Conservation (phyloP, 208 protist genomes). For the Crithidia sp. region DNA sequence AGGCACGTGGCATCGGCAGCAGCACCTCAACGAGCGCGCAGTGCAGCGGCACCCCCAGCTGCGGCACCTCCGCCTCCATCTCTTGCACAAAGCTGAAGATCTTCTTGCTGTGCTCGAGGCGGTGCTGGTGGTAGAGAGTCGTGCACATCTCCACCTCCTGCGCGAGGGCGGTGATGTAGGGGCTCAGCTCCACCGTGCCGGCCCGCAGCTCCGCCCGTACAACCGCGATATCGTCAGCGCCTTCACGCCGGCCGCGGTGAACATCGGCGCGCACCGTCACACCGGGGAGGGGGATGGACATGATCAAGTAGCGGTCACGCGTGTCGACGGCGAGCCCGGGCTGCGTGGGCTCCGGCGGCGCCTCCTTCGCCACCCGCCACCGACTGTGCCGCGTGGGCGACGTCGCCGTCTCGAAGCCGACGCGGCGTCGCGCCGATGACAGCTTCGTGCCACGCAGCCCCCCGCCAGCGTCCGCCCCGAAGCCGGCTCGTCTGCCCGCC, state of each 20-base stretch:
- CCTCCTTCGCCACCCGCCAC: not conserved
- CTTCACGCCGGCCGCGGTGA: conserved; percentile 11
- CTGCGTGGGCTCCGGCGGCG: not conserved
- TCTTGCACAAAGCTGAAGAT: conserved; percentile 43
- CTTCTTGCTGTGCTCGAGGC: conserved; percentile 25
- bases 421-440: conserved; percentile 20
- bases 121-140: conserved; percentile 28
- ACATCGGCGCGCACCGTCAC: conserved; percentile 41
- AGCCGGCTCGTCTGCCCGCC: not conserved
- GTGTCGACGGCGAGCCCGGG: conserved; percentile 30
- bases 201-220: conserved; percentile 69
- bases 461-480: not conserved
- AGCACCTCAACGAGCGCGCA: conserved; percentile 65
- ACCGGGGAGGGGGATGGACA: conserved; percentile 66
- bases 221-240: conserved; percentile 42
- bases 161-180: conserved; percentile 67
- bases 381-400: conserved; percentile 4
- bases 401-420: conserved; percentile 21
- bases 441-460: conserved; percentile 1
- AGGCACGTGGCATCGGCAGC: conserved; percentile 72
- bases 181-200: conserved; percentile 71
- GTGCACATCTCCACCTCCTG: conserved; percentile 74
- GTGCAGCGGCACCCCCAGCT: conserved; percentile 37
- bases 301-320: conserved; percentile 39
- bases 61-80: conserved; percentile 45